These are phyloP conservation scores for Gossypium trilobum DNA, from an alignment of 441 rosid genomes.

Conservation along the genomic window DNA sequence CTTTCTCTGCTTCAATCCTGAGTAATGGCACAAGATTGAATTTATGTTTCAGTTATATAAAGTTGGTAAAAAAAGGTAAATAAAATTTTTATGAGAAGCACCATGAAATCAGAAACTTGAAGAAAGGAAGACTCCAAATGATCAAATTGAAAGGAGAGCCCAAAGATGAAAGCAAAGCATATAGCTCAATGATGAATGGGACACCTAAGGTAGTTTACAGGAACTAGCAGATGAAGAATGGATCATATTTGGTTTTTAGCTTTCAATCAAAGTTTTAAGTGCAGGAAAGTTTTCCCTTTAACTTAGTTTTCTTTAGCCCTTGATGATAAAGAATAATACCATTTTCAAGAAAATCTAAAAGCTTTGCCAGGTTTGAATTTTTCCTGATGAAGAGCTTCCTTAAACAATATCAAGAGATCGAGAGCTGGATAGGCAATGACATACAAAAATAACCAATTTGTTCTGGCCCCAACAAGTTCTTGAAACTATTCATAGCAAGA, in stretches of 20 bases:
- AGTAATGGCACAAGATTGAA: slow-evolving; percentile 16
- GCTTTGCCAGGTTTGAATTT: not conserved
- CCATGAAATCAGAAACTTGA: slow-evolving; percentile 14
- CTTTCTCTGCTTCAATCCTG: slow-evolving; percentile 96
- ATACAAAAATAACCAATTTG: not conserved
- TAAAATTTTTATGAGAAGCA: slow-evolving; percentile 5
- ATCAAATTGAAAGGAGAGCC: not conserved
- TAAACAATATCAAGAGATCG: not conserved
- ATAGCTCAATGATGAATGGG: slow-evolving; percentile 8
- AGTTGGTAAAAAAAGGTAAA: slow-evolving; percentile 1
- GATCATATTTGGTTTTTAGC: not conserved
- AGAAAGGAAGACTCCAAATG: not conserved
- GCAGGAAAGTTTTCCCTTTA: not conserved
- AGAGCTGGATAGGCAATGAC: not conserved
- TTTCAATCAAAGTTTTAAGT: not conserved
- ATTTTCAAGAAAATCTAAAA: slow-evolving; percentile 1
- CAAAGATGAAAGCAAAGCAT: not conserved
- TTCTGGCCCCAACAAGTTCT: not conserved
- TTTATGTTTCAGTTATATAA: slow-evolving; percentile 12
- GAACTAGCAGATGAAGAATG: not conserved
- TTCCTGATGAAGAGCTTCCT: not conserved
- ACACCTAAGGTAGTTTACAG: not conserved
- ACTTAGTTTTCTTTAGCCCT: not conserved
- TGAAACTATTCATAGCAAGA: not conserved
- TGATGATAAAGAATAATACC: not conserved